phyloP scores from a whole-genome alignment of 495 filamentous ascomycete genomes.

The Lophium mytilinum region DNA sequence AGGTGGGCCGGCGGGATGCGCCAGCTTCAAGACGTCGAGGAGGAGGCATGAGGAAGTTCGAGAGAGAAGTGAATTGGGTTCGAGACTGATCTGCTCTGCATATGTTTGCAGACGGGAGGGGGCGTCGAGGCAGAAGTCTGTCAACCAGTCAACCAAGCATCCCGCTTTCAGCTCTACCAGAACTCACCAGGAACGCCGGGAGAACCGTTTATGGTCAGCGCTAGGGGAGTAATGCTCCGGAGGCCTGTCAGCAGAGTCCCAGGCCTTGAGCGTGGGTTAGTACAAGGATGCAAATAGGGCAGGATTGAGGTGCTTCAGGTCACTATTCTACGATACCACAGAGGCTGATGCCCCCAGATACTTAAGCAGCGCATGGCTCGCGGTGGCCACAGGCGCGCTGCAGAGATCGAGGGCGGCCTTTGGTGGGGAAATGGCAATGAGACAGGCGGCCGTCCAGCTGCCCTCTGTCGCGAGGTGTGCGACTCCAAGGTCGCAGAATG shows the following conservation, averaged over 20 bases:
- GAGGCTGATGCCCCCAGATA: background rate
- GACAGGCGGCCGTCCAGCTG: background rate
- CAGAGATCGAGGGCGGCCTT: background rate
- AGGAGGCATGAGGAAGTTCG: conserved; percentile 17
- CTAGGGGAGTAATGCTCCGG: conserved; percentile 19
- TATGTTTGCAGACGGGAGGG: conserved; percentile 22
- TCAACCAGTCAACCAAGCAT: conserved; percentile 23
- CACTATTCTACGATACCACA: background rate
- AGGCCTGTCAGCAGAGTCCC: conserved; percentile 19
- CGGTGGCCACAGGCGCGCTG: background rate
- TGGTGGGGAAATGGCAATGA: background rate
- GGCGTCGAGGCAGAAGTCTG: conserved; percentile 16
- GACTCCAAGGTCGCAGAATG: too few species aligned
- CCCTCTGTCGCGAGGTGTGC: background rate
- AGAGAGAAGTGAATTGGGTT: conserved; percentile 4
- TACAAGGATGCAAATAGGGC: conserved; percentile 25
- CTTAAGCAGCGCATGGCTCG: background rate
- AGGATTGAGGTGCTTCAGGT: conserved; percentile 16
- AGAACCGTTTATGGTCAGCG: conserved; percentile 23
- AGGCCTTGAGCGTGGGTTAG: conserved; percentile 12
- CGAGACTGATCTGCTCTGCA: conserved; percentile 21
- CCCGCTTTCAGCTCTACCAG: conserved; percentile 8
- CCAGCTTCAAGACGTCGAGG: conserved; percentile 7
- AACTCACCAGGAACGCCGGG: conserved; percentile 23
- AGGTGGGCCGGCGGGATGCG: conserved; percentile 3